Base-by-base conservation (phyloP, 2,329 filamentous ascomycete genomes). In the Thielaviopsis euricoi region DNA sequence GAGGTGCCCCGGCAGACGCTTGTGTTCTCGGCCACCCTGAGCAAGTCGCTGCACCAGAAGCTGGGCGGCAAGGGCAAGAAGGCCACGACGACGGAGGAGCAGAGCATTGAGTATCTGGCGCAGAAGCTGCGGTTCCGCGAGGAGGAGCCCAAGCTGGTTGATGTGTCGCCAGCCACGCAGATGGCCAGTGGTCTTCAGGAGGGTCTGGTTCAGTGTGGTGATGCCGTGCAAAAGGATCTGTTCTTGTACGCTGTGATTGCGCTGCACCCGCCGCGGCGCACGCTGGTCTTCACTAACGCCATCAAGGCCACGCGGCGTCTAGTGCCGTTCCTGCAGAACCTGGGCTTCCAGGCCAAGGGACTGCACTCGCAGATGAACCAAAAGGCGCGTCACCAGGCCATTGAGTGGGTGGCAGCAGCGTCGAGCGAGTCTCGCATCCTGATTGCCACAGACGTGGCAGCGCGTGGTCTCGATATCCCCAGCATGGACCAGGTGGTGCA, bases 11-110 rank as follows among this genome's bases (percentile, higher is more conserved):
- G 91, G 48, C 93, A 98, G 67, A 97, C 90, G 0, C 78, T 98
- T 0, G 89, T 98, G 21, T 98, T 98, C 70, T 97, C 93, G 0
- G 93, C 93, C 0, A 98, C 93, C 0, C 95, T 98, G 69, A 87
- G 95, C 67, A 91, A 90, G 66, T 84, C 85, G 0, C 73, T 98
- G 29, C 91, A 97, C 67, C 87, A 91, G 64, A 97, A 96, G 69
- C 77, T 98, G 13, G 82, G 87, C 1, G 86, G 88, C 25, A 94
- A 89, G 68, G 76, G 79, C 21, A 82, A 80, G 58, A 79, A 58
- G 33, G 58, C 61, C 3, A 76, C 61, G 79, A 85, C 63, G 13
- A 68, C 62, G 64, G 81, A 88, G 58, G 81, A 84, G 62, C 83
- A 94, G 65, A 91, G 88, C 0, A 88, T 97, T 82, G 89, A 94